Evolutionary conservation across 2,329 filamentous ascomycete genomes (phyloP).

Genomic region (Sporothrix mexicana): DNA sequence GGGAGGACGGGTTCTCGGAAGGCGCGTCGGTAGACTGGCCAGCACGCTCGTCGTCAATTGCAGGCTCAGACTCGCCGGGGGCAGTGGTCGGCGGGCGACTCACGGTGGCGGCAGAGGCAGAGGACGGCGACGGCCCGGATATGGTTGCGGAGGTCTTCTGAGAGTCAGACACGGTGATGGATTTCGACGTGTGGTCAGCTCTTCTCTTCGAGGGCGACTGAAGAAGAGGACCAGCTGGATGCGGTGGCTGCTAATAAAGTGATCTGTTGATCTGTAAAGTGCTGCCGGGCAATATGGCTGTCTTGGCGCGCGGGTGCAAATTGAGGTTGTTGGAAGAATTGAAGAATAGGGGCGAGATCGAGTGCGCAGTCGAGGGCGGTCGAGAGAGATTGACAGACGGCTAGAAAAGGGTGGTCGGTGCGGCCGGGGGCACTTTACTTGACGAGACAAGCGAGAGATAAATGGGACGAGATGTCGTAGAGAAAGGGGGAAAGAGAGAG

Average conservation of each 20-base stretch:
- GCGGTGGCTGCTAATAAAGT: not conserved
- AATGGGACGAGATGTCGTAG: slow-evolving; percentile 15
- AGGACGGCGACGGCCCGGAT: slow-evolving; percentile 32
- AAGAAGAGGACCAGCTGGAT: not conserved
- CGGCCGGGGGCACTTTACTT: not conserved
- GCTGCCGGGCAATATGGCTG: slow-evolving; percentile 7
- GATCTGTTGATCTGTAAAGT: not conserved
- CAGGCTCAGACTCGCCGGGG: not conserved
- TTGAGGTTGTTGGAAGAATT: not conserved
- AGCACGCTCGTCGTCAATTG: not conserved
- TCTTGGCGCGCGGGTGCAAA: slow-evolving; percentile 1
- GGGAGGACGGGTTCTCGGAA: not conserved
- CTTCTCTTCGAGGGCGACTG: not conserved
- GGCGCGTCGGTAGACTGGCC: too few species aligned
- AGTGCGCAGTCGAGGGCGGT: not conserved
- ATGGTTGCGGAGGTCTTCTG: slow-evolving; percentile 24
- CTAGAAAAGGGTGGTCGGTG: not conserved
- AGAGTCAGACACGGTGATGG: slow-evolving; percentile 37
- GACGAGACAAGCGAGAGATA: slow-evolving; percentile 3
- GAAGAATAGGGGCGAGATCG: not conserved
- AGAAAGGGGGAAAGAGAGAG: not conserved
- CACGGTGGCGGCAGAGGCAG: slow-evolving; percentile 19
- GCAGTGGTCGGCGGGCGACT: slow-evolving; percentile 4
- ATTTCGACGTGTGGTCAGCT: not conserved
- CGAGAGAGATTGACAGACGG: not conserved